Conservation (phyloP, 192 early-diverging fungal genomes). For the Coemansia sp. region DNA sequence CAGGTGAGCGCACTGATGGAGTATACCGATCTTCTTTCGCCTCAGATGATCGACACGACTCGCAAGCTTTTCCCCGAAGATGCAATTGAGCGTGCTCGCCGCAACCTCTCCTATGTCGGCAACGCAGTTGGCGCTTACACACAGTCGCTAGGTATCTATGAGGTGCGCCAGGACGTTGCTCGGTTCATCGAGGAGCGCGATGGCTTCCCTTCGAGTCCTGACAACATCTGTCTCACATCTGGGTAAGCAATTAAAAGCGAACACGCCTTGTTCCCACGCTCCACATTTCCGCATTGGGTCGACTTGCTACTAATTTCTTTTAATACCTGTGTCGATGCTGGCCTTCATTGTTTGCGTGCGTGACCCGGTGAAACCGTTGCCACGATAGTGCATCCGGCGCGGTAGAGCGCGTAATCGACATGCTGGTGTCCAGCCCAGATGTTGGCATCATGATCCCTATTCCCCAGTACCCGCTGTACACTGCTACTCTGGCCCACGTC, state of each 20-base stretch:
- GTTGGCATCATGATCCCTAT: slow-evolving; percentile 99
- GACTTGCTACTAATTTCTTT: slow-evolving; percentile 1
- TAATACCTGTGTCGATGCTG: not conserved
- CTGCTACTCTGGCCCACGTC: slow-evolving; percentile 83
- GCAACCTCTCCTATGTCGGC: slow-evolving; percentile 68
- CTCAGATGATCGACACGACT: slow-evolving; percentile 57
- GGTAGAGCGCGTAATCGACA: slow-evolving; percentile 88
- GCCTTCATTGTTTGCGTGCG: slow-evolving; percentile 4
- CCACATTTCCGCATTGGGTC: slow-evolving; percentile 7
- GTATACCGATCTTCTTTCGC: slow-evolving; percentile 77
- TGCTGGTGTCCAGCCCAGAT: slow-evolving; percentile 71
- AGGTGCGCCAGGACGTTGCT: slow-evolving; percentile 84
- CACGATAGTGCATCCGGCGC: slow-evolving; percentile 73
- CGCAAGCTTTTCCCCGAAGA: slow-evolving; percentile 83
- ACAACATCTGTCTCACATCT: slow-evolving; percentile 88
- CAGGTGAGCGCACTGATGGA: slow-evolving; percentile 90
- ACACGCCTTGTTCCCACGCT: slow-evolving; percentile 10
- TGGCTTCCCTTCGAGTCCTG: slow-evolving; percentile 82
- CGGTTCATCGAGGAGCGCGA: slow-evolving; percentile 91
- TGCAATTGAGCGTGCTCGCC: slow-evolving; percentile 78
- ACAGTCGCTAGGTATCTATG: slow-evolving; percentile 88
- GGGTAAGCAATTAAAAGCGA: slow-evolving; percentile 46
- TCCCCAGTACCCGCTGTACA: slow-evolving; percentile 98
- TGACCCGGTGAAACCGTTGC: not conserved
- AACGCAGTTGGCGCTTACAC: slow-evolving; percentile 88